Evolutionary conservation across 2,329 filamentous ascomycete species (phyloP).

Genomic region (Cercospora beticola): DNA sequence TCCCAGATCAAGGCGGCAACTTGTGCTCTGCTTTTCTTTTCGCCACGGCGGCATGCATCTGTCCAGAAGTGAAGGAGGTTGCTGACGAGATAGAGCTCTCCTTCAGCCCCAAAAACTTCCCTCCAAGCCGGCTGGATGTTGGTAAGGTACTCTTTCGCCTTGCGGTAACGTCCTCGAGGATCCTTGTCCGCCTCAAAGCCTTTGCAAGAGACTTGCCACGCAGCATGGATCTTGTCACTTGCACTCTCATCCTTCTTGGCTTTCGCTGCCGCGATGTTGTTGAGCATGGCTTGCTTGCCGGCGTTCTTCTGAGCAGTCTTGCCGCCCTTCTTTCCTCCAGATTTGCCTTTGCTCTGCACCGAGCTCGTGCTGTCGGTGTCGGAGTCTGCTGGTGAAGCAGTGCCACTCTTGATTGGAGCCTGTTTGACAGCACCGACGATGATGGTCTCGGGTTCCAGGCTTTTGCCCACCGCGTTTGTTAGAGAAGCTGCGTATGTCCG

Average conservation of each 20-base stretch:
- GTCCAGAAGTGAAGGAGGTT: slow-evolving; percentile 53
- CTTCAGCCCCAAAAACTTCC: slow-evolving; percentile 46
- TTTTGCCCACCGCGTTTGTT: slow-evolving; percentile 63
- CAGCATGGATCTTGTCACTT: slow-evolving; percentile 42
- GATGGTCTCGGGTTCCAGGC: slow-evolving; percentile 64
- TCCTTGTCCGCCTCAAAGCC: slow-evolving; percentile 50
- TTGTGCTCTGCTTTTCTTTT: slow-evolving; percentile 40
- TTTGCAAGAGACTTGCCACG: slow-evolving; percentile 49
- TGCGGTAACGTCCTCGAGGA: slow-evolving; percentile 49
- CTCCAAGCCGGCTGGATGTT: slow-evolving; percentile 44
- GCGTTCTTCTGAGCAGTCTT: slow-evolving; percentile 39
- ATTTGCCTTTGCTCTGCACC: slow-evolving; percentile 31
- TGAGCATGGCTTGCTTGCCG: slow-evolving; percentile 47
- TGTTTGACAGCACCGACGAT: slow-evolving; percentile 44
- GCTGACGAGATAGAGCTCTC: slow-evolving; percentile 52
- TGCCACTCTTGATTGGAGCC: slow-evolving; percentile 21
- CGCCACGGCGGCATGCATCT: slow-evolving; percentile 39
- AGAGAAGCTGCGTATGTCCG: slow-evolving; percentile 68
- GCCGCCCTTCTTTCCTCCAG: slow-evolving; percentile 33
- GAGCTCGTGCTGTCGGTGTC: slow-evolving; percentile 33
- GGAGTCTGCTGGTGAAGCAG: slow-evolving; percentile 33
- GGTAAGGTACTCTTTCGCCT: slow-evolving; percentile 51
- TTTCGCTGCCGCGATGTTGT: slow-evolving; percentile 44
- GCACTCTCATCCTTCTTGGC: slow-evolving; percentile 45
- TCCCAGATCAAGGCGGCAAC: slow-evolving; percentile 52